Conservation (phyloP, 768 basidiomycete species). For the Mycena rebaudengoi region DNA sequence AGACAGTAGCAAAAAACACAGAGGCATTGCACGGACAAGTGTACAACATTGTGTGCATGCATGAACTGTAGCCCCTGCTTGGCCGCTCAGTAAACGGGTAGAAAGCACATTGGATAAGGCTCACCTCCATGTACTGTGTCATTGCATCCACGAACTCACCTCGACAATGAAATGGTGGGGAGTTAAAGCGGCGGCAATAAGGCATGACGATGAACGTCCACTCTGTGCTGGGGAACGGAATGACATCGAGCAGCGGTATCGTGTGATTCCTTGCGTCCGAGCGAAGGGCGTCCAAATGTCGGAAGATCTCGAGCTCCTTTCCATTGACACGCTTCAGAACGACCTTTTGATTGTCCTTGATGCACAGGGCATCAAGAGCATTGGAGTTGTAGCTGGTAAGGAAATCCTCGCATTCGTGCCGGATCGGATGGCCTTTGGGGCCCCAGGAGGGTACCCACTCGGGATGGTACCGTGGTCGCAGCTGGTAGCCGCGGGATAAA, state of each 20-base stretch:
- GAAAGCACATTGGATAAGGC: background rate
- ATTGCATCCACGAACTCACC: constrained; percentile 33
- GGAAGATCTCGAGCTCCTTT: constrained; percentile 22
- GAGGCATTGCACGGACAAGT: constrained; percentile 18
- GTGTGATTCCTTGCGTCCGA: constrained; percentile 32
- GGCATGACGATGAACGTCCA: constrained; percentile 38
- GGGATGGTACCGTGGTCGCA: constrained; percentile 2
- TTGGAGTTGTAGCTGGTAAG: background rate
- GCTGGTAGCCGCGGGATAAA: background rate
- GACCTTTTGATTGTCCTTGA: constrained; percentile 26
- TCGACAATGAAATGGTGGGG: constrained; percentile 29
- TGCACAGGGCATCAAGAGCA: constrained; percentile 25
- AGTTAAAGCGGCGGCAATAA: constrained; percentile 20
- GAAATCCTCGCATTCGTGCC: background rate
- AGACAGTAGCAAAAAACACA: background rate
- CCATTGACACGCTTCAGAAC: constrained; percentile 24
- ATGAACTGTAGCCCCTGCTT: constrained; percentile 30
- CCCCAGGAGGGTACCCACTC: background rate
- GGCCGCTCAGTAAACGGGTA: background rate
- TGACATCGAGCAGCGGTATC: constrained; percentile 32
- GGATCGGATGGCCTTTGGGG: background rate
- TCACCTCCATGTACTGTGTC: constrained; percentile 30
- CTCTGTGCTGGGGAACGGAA: constrained; percentile 27
- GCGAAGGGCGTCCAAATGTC: constrained; percentile 19
- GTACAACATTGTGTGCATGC: constrained; percentile 32